Percentiles rank a stretch among this genome's conserved stretches.
These are phyloP conservation scores for Antitrichia curtipendula DNA, from an alignment of 225 moss, liverwort and hornwort species.

Conservation along the genomic window DNA sequence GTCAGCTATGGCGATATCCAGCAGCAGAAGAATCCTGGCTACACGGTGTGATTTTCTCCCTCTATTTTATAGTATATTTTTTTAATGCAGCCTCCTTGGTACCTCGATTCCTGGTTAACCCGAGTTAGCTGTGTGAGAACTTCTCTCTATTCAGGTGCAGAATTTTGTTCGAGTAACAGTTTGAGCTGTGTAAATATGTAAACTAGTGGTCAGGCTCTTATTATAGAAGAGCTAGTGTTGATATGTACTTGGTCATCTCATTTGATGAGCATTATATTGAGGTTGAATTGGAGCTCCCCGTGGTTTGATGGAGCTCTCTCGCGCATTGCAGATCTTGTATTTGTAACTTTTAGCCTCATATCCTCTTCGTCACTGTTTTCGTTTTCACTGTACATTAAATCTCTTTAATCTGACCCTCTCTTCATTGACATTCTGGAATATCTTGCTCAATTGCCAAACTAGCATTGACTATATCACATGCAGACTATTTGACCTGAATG, in stretches of 20 bases:
- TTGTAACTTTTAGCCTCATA: not conserved
- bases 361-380: not conserved
- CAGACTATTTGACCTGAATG: not conserved
- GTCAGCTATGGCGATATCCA: conserved; percentile 88
- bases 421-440: not conserved
- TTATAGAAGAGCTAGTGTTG: not conserved
- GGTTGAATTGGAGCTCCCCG: not conserved
- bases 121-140: not conserved
- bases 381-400: not conserved
- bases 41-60: conserved; percentile 31
- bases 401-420: not conserved
- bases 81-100: not conserved
- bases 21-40: conserved; percentile 89
- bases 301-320: not conserved
- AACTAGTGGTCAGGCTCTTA: not conserved
- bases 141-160: not conserved
- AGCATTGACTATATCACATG: not conserved
- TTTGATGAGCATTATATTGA: not conserved
- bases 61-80: not conserved
- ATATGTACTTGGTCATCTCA: not conserved
- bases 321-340: not conserved
- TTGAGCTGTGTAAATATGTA: not conserved
- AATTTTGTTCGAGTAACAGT: not conserved
- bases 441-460: not conserved
- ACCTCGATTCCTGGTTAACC: not conserved